Percentiles rank a stretch among this genome's conserved stretches.
phyloP scores from a whole-genome alignment of 495 filamentous ascomycete genomes.

The Xylaria bambusicola region DNA sequence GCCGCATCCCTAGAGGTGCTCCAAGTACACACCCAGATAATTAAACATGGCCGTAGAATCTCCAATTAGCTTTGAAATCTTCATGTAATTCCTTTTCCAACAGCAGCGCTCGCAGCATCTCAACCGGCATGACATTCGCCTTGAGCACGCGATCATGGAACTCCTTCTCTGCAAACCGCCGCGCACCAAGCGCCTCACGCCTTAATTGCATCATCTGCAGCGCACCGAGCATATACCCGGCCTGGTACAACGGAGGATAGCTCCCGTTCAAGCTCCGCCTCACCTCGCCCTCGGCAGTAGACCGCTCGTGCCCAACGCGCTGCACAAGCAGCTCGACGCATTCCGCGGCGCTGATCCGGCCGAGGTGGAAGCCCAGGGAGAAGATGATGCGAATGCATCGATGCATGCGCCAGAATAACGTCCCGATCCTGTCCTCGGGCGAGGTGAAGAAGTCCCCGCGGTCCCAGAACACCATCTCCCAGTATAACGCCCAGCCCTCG shows the following conservation, averaged over 20 bases:
- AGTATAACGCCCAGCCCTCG: conserved; percentile 58
- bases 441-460: conserved; percentile 42
- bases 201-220: conserved; percentile 48
- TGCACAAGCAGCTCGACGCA: conserved; percentile 52
- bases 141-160: conserved; percentile 52
- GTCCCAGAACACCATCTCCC: conserved; percentile 53
- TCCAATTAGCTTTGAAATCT: conserved; percentile 37
- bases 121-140: conserved; percentile 53
- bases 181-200: conserved; percentile 35
- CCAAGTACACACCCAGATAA: no score
- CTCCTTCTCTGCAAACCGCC: conserved; percentile 43
- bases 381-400: conserved; percentile 56
- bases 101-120: conserved; percentile 51
- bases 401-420: conserved; percentile 58
- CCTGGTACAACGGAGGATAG: conserved; percentile 54
- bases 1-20: no score
- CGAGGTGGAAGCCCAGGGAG: conserved; percentile 53
- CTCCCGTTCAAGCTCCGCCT: conserved; percentile 48
- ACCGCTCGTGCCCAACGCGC: conserved; percentile 53
- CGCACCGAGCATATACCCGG: conserved; percentile 55
- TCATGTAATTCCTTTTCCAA: conserved; percentile 31
- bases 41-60: conserved; percentile 28
- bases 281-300: conserved; percentile 57
- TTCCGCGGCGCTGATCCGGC: conserved; percentile 44
- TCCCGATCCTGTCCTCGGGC: conserved; percentile 50